Evolutionary conservation across 179 eudicot species (phyloP), one percentile per base, ranked within the genome.

Genomic region (Corrigiola litoralis): DNA sequence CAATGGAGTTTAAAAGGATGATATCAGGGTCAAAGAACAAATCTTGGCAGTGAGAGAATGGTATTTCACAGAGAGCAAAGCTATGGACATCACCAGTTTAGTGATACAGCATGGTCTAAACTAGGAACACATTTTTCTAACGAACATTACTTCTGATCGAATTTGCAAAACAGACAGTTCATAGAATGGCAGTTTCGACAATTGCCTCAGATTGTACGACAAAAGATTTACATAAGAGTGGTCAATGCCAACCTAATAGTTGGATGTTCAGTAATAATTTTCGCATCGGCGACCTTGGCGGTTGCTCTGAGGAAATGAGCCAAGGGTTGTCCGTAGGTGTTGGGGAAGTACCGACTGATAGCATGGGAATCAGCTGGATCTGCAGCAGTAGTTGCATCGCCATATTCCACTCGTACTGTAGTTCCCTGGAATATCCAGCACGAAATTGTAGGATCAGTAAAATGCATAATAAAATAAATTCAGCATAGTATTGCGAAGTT

Each of bases 261-360:
- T 13, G 97, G 99, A 72, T 83, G 96, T 68, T 86, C 89, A 3
- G 91, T 83, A 50, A 94, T 94, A 11, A 90, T 86, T 59, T 90
- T 80, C 29, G 99, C 99, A 81, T 88, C 96, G n/a, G 96, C 84
- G 60, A 90, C 89, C 77, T 80, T 83, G 48, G 96, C 87, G 61
- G 85, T 90, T 46, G 85, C 88, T 76, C 99, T 87, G 51, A 94
- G 84, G 71, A 94, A 94, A 67, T 94, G 99, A 41, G 84, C 99
- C 74, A 94, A 72, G 33, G 94, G 97, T 61, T 94, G 97, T 54
- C 97, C 96, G 67, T 84, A 94, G 7, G 97, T 90, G 79, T 81
- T 83, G 31, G 97, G 99, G 71, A 81, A 94, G 55, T 77, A 71
- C 62, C 89, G 86, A 38, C 87, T 78, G 32, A 94, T 86, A 73